Conservation (phyloP, 768 basidiomycete genomes). For the Hygrocybe coccinea region DNA sequence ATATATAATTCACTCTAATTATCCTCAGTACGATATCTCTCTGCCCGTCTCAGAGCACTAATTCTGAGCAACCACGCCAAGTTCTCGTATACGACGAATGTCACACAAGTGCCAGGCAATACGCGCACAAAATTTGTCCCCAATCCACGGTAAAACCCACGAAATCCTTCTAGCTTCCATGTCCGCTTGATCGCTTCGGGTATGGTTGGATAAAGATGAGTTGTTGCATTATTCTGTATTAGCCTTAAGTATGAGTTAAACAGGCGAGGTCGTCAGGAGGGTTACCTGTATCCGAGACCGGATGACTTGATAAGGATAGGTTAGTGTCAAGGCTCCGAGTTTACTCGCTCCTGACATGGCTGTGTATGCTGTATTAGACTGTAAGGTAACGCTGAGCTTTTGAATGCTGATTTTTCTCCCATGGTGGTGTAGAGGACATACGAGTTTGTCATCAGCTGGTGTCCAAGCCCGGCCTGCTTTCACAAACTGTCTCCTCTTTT, state of each 20-base stretch:
- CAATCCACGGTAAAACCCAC: slow-evolving; percentile 92
- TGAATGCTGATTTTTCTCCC: not conserved
- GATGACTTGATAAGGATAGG: slow-evolving; percentile 97
- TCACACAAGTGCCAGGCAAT: slow-evolving; percentile 94
- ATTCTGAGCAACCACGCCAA: slow-evolving; percentile 76
- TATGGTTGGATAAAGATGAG: slow-evolving; percentile 75
- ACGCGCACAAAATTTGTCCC: slow-evolving; percentile 93
- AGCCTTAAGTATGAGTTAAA: not conserved
- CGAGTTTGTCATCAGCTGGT: slow-evolving; percentile 78
- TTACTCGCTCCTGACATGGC: slow-evolving; percentile 91
- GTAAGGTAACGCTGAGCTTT: slow-evolving; percentile 5
- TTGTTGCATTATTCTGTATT: slow-evolving; percentile 59
- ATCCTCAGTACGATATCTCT: not conserved
- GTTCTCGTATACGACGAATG: slow-evolving; percentile 96
- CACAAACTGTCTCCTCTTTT: slow-evolving; percentile 60
- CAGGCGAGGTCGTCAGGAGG: slow-evolving; percentile 15
- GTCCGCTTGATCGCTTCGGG: slow-evolving; percentile 75
- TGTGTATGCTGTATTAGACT: slow-evolving; percentile 92
- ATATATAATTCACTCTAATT: not conserved
- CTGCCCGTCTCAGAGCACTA: slow-evolving; percentile 50
- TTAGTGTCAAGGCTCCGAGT: slow-evolving; percentile 71
- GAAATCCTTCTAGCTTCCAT: slow-evolving; percentile 72
- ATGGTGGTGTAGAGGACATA: slow-evolving; percentile 36
- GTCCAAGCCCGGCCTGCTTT: slow-evolving; percentile 61
- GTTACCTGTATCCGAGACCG: slow-evolving; percentile 91